phyloP scores from a whole-genome alignment of 345 rosid species.

The Pistacia vera region DNA sequence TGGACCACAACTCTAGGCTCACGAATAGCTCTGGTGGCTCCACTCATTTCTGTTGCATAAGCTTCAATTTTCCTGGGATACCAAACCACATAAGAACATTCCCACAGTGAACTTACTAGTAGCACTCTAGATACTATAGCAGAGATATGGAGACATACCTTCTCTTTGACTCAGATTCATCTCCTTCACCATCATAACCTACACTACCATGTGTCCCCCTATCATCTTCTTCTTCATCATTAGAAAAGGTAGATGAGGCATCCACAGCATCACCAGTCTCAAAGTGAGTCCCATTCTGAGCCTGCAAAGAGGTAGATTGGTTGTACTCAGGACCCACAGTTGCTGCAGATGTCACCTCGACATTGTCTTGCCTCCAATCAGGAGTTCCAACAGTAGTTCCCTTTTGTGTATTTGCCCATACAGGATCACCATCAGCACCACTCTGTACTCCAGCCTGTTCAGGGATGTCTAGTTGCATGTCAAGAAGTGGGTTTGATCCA shows the following conservation, averaged over 20 bases:
- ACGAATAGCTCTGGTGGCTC: conserved; percentile 90
- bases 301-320: conserved; percentile 45
- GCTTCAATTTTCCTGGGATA: conserved; percentile 76
- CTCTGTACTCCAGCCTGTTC: conserved; percentile 53
- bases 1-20: conserved; percentile 99
- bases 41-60: conserved; percentile 80
- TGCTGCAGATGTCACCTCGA: conserved; percentile 70
- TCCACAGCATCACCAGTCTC: conserved; percentile 80
- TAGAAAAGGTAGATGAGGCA: conserved; percentile 68
- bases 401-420: conserved; percentile 53
- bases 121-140: neutral
- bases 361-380: conserved; percentile 63
- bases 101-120: neutral
- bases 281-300: conserved; percentile 47
- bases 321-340: conserved; percentile 54
- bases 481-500: conserved; percentile 51
- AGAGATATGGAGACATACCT: conserved; percentile 47
- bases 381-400: conserved; percentile 37
- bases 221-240: conserved; percentile 79
- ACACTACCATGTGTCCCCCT: conserved; percentile 69
- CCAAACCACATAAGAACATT: conserved; percentile 17
- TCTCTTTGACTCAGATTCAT: conserved; percentile 91
- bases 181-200: conserved; percentile 70
- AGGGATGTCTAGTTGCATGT: conserved; percentile 54
- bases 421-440: conserved; percentile 48